Evolutionary conservation across 345 rosid species (phyloP), one percentile per base, ranked within the genome.

Genomic region (Populus simonii): DNA sequence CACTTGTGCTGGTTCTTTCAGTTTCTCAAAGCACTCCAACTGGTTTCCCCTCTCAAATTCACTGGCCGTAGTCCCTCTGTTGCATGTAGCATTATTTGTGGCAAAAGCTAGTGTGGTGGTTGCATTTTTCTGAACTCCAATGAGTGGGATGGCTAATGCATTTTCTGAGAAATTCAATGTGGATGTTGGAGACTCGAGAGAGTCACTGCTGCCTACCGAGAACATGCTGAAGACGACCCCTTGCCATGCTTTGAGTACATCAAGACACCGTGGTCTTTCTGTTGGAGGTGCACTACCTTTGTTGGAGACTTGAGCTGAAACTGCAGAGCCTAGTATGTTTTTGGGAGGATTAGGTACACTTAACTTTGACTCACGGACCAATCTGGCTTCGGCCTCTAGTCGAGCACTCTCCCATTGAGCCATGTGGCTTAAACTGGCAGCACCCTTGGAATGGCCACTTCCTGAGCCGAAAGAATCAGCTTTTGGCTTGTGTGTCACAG

Each of bases 241-340:
- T 70, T 82, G 88, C 88, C 88, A 83, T 3, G 83, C 88, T 78
- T 77, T 86, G 49, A 86, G 83, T 0, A 88, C 82, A 79, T 88
- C 90, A 11, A 88, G 90, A 63, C 90, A 88, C 68, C 68, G 86
- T 5, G 87, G 82, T 66, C 88, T 75, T 8, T 66, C 53, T 69
- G 8, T 18, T 39, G 20, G 73, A 39, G 45, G 13, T 45, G 31
- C 65, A 23, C 49, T n/a, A 2, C 29, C 41, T 69, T 41, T 13
- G 72, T 10, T 12, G 72, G 33, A 11, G 51, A 41, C 36, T 11
- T n/a, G 76, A 63, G 59, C 66, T 38, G 68, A 43, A 41, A 35
- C 6, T 18, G 41, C 6, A 11, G 59, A 23, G 20, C 63, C 66
- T 16, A 59, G 53, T 23, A 55, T 81, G 59, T 66, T 69, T 12